These are phyloP conservation scores for Truncatella angustata DNA, from an alignment of 2,329 filamentous ascomycete genomes.

Conservation along the genomic window DNA sequence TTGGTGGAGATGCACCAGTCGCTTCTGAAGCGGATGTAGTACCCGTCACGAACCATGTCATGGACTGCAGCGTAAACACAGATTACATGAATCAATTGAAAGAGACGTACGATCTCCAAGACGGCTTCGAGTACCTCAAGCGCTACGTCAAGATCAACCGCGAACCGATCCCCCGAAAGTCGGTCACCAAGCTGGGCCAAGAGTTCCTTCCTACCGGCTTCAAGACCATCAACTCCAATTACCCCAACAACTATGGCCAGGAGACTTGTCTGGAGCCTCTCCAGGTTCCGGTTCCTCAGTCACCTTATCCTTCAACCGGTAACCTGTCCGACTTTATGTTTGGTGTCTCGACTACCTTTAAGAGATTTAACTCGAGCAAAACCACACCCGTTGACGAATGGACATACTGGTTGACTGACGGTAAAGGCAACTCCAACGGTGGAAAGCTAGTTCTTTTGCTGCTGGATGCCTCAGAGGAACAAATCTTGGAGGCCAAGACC, in stretches of 20 bases:
- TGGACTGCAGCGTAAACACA: slow-evolving; percentile 51
- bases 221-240: slow-evolving; percentile 46
- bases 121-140: slow-evolving; percentile 54
- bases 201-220: slow-evolving; percentile 45
- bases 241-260: slow-evolving; percentile 34
- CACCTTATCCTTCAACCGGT: slow-evolving; percentile 47
- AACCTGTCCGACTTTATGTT: slow-evolving; percentile 59
- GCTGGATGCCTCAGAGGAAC: slow-evolving; percentile 48
- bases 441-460: slow-evolving; percentile 55
- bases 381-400: slow-evolving; percentile 56
- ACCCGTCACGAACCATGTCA: slow-evolving; percentile 32
- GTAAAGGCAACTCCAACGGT: slow-evolving; percentile 53
- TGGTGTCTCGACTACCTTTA: slow-evolving; percentile 57
- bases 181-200: slow-evolving; percentile 49
- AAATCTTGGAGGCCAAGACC: slow-evolving; percentile 48
- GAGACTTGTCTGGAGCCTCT: slow-evolving; percentile 49
- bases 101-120: slow-evolving; percentile 44
- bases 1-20: slow-evolving; percentile 24
- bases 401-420: slow-evolving; percentile 60
- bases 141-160: slow-evolving; percentile 53
- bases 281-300: slow-evolving; percentile 49
- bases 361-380: slow-evolving; percentile 48
- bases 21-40: slow-evolving; percentile 27
- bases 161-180: slow-evolving; percentile 46
- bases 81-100: slow-evolving; percentile 44